Percentiles rank a stretch among this genome's conserved stretches.
These are phyloP conservation scores for Dendrostoma leiphaemia DNA, from an alignment of 2,329 filamentous ascomycete species.

Conservation along the genomic window DNA sequence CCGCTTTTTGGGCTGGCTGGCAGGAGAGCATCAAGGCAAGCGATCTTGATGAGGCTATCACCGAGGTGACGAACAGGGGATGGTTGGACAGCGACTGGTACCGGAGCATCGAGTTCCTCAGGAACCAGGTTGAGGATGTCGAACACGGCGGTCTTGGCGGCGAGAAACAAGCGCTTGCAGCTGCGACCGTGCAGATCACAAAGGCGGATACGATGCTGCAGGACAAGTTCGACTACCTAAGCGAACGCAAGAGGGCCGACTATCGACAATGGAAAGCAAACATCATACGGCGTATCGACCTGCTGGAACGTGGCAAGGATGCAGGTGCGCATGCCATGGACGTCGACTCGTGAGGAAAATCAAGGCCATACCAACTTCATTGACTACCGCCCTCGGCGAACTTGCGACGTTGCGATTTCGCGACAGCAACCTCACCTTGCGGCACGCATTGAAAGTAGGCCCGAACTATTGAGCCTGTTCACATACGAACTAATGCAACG, in stretches of 20 bases:
- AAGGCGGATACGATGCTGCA: conserved; percentile 71
- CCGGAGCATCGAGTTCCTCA: conserved; percentile 54
- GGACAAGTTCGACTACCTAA: conserved; percentile 69
- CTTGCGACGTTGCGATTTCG: no score
- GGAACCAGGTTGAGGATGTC: conserved; percentile 33
- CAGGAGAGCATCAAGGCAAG: conserved; percentile 39
- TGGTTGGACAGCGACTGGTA: conserved; percentile 67
- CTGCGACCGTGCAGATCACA: conserved; percentile 41
- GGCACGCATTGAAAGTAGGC: not conserved
- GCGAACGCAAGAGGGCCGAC: conserved; percentile 58
- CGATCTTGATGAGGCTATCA: conserved; percentile 62
- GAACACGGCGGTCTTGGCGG: conserved; percentile 36
- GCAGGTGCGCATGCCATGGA: conserved; percentile 19
- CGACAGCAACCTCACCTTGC: not conserved
- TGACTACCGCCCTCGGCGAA: not conserved
- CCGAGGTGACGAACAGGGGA: conserved; percentile 52
- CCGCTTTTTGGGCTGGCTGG: conserved; percentile 50
- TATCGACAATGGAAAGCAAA: conserved; percentile 64
- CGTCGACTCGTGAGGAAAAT: conserved; percentile 14
- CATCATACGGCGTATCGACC: conserved; percentile 53
- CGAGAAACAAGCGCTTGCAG: conserved; percentile 23
- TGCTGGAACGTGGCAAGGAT: conserved; percentile 16
- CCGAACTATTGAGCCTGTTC: not conserved
- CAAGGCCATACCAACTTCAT: not conserved
- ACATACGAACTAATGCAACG: conserved; percentile 11